Base-by-base conservation (phyloP, 202 grass and related monocot genomes). In the Cymbopogon flexuosus region DNA sequence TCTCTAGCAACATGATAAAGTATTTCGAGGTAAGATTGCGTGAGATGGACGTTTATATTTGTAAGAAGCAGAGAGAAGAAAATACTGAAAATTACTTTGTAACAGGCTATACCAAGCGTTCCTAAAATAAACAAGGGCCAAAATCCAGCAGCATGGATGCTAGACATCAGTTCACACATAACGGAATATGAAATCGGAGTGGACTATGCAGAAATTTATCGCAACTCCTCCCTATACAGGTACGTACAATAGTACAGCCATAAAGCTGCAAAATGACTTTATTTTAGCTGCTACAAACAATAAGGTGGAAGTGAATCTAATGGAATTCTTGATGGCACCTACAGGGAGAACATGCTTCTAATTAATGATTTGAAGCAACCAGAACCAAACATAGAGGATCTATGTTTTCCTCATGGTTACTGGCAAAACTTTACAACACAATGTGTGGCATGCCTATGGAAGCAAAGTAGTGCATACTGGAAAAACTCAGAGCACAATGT, bases 401-500 rank as follows among this genome's bases (percentile, higher is more conserved):
- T 43, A 43, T 10, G 12, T 43, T 43, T 43, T 43, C 41, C 41
- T 12, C 10, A 0, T 43, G 41, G 41, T 43, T 12, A 43, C 41
- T 43, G 41, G 88, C 91, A 88, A 62, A 84, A 82, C 41, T 87
- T 92, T 51, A 75, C 46, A 36, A 81, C 77, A 8, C 91, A 97
- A 33, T 93, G 81, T 10, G 47, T 81, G 18, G 87, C 89, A 41
- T 97, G 91, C 70, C 66, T 97, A 31, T 97, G 94, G 94, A 97
- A 94, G 73, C 89, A 97, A 57, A 85, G 70, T 52, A 89, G 83
- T 70, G 87, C 94, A 37, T 97, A 97, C 18, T 94, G 94, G 94
- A 97, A 97, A 73, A 94, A 97, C 79, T 83, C 94, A 31, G 91
- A 94, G 57, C 91, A 94, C 69, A 97, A 97, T 64, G 56, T 92